A percentile compares a stretch with the other conserved stretches of the same genome.
These are phyloP conservation scores for Allomyces javanicus DNA, from an alignment of 192 early-diverging fungal species.

Conservation along the genomic window DNA sequence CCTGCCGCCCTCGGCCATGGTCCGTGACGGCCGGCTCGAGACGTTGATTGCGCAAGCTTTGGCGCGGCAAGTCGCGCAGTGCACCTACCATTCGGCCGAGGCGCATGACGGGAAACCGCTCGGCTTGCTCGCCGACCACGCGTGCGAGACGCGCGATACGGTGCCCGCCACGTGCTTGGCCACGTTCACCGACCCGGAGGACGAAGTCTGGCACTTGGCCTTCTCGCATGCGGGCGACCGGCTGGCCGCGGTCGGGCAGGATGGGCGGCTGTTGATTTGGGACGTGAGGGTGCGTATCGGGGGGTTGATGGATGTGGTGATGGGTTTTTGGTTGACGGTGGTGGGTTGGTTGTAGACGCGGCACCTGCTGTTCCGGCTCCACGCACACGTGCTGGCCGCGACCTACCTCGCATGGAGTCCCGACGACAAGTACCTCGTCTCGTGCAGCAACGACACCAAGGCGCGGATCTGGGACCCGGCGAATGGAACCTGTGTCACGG, in stretches of 20 bases:
- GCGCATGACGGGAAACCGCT: not conserved
- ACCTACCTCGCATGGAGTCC: not conserved
- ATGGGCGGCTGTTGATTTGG: not conserved
- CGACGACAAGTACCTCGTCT: not conserved
- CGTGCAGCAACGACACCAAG: not conserved
- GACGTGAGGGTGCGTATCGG: not conserved
- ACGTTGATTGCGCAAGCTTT: conserved; percentile 6
- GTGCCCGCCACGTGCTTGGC: not conserved
- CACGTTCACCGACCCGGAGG: not conserved
- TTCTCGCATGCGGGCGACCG: not conserved
- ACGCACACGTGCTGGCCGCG: not conserved
- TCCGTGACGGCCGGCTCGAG: conserved; percentile 7
- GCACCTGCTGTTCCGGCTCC: not conserved
- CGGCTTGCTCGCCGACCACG: conserved; percentile 5
- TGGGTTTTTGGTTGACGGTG: too few species aligned
- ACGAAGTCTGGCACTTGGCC: not conserved
- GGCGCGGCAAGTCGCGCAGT: conserved; percentile 4
- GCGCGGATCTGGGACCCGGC: not conserved
- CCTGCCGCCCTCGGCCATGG: conserved; percentile 6
- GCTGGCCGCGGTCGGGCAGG: not conserved
- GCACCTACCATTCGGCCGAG: conserved; percentile 5
- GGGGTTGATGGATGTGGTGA: too few species aligned
- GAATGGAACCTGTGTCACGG: not conserved
- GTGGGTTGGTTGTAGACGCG: not conserved
- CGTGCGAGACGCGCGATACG: conserved; percentile 1